These are phyloP conservation scores for Chlamydomonas eustigma DNA, from an alignment of 139 green algal species.

Conservation along the genomic window DNA sequence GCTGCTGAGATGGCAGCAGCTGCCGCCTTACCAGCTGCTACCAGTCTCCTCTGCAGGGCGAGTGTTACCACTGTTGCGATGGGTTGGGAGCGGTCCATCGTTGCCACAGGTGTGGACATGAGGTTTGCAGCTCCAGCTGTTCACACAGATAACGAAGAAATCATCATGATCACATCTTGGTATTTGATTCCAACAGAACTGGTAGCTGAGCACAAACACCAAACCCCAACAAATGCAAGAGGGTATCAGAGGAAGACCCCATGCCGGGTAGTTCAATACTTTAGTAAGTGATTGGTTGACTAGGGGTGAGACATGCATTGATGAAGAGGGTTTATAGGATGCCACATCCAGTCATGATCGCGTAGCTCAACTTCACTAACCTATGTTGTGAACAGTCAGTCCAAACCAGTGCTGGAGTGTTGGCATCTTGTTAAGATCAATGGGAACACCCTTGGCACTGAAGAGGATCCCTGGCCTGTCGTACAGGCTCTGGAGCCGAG, in stretches of 20 bases:
- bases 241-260: too few species aligned
- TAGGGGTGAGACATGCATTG: too few species aligned
- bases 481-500: background rate
- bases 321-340: too few species aligned
- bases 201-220: too few species aligned
- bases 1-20: background rate
- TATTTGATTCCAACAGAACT: too few species aligned
- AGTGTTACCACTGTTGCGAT: background rate
- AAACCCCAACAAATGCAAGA: too few species aligned
- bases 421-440: background rate
- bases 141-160: too few species aligned
- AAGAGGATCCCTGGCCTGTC: background rate
- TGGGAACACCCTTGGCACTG: background rate
- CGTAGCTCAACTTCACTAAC: background rate
- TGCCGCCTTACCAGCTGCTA: background rate
- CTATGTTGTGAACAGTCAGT: constrained; percentile 6
- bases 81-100: constrained; percentile 3
- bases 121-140: background rate
- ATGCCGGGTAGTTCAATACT: too few species aligned
- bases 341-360: background rate
- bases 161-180: too few species aligned
- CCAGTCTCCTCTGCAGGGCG: background rate
- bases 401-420: background rate
- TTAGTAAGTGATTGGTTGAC: too few species aligned
- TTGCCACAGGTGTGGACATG: background rate